Evolutionary conservation across 1,139 yeast species (phyloP), one percentile per base, ranked within the genome.

Genomic region (Taphrina deformans): DNA sequence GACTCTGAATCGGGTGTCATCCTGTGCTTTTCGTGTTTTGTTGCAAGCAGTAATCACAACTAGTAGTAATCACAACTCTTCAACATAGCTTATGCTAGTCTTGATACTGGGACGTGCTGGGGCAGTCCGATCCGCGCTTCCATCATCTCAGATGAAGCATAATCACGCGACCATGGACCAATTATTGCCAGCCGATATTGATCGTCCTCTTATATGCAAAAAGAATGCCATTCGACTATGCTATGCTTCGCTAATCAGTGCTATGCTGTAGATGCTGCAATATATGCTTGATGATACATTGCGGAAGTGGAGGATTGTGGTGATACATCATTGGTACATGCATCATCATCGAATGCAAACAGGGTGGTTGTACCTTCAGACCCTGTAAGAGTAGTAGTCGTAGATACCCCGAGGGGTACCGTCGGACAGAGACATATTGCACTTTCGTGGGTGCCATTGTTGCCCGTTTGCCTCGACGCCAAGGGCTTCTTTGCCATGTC

Each of bases 361-460:
- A 6, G 33, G 10, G 33, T 29, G 33, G 33, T 29, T 29, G 9
- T 6, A 26, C 12, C 9, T n/a, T 50, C 35, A 59, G 31, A 59
- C 55, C 23, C 63, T 35, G 21, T 59, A 59, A 10, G 63, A 51
- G 18, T 59, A 59, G 33, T 59, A 59, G 40, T 59, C 63, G 50
- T 59, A 59, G 18, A 59, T 18, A 9, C 63, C 63, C 2, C 63
- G 35, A n/a, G 63, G 63, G 14, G 44, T 44, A 16, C 46, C 48
- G 10, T 52, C 31, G 9, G 41, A 23, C 24, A 59, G 27, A 5
- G 58, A 53, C 58, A 53, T 53, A 38, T 59, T 59, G 29, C 33
- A 41, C 35, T 59, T 59, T 24, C 63, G 35, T 3, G 63, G 48
- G 38, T 59, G 63, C 55, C 56, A 59, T 31, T 59, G 63, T 0